These are phyloP conservation scores for Coniochaeta sp. DNA, from an alignment of 2,329 filamentous ascomycete species.

Conservation along the genomic window DNA sequence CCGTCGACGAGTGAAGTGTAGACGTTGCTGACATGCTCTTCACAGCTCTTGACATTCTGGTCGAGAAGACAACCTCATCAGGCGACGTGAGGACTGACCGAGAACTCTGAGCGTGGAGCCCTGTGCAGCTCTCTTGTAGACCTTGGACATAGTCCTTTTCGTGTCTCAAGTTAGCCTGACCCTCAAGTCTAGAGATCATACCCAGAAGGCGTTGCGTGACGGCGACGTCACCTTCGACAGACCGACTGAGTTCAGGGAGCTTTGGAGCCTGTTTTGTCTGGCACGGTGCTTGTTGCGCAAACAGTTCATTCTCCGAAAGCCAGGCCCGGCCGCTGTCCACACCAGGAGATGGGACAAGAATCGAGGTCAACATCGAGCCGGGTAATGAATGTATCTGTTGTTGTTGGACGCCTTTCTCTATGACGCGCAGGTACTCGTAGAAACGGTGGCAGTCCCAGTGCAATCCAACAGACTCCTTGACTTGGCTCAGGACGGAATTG, in stretches of 20 bases:
- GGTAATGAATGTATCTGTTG: not conserved
- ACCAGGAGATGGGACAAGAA: not conserved
- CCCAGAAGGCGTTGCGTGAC: not conserved
- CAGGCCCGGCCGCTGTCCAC: not conserved
- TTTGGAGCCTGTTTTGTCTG: not conserved
- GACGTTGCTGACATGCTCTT: not conserved
- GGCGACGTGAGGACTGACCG: not conserved
- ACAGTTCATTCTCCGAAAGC: not conserved
- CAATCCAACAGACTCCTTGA: constrained; percentile 8
- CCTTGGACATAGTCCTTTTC: constrained; percentile 7
- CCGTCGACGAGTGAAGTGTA: not conserved
- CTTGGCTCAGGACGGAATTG: constrained; percentile 8
- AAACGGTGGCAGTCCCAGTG: constrained; percentile 21
- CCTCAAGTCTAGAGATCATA: constrained; percentile 2
- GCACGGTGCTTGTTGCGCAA: not conserved
- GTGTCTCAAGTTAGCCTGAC: not conserved
- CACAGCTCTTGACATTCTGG: not conserved
- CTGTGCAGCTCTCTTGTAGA: not conserved
- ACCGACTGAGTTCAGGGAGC: not conserved
- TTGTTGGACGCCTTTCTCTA: not conserved
- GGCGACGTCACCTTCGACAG: not conserved
- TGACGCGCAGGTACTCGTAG: constrained; percentile 13
- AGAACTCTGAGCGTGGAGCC: not conserved
- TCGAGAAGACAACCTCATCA: not conserved
- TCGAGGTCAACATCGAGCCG: not conserved